phyloP scores from a whole-genome alignment of 2,329 filamentous ascomycete genomes.

The Nemania sp. region DNA sequence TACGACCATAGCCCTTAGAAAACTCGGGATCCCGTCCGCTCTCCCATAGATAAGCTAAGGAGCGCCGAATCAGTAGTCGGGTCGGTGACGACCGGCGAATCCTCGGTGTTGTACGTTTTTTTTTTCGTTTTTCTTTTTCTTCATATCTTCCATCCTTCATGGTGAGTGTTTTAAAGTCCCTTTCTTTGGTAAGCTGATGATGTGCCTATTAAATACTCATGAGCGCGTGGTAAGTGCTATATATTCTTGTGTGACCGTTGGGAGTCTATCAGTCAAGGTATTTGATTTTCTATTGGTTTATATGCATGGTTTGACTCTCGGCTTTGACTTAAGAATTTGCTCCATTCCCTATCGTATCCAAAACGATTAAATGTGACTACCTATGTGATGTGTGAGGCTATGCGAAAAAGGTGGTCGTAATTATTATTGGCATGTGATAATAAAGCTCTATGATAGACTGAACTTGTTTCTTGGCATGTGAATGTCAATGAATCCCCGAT shows the following conservation, averaged over 20 bases:
- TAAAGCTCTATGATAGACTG: no score
- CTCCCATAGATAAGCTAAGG: conserved; percentile 50
- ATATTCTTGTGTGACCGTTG: not conserved
- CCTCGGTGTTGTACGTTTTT: conserved; percentile 52
- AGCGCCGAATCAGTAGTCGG: conserved; percentile 51
- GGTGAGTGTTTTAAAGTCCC: not conserved
- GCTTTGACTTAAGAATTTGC: not conserved
- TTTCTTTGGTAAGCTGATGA: not conserved
- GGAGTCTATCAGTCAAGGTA: not conserved
- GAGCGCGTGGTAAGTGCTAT: not conserved
- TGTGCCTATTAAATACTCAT: not conserved
- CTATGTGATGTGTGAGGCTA: no score
- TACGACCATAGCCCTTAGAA: conserved; percentile 51
- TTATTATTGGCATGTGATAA: no score
- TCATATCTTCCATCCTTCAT: not conserved
- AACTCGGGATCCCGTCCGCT: conserved; percentile 52
- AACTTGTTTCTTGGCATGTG: no score
- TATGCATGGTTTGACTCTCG: not conserved
- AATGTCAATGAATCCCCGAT: no score
- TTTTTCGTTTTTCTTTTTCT: conserved; percentile 11
- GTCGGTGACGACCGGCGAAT: conserved; percentile 53
- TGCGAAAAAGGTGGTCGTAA: no score
- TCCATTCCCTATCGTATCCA: no score
- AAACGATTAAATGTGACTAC: no score
- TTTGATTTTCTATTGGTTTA: not conserved